Evolutionary conservation across 1,284 basidiomycete species (phyloP), one percentile per base, ranked within the genome.

Genomic region (Melampsora americana): DNA sequence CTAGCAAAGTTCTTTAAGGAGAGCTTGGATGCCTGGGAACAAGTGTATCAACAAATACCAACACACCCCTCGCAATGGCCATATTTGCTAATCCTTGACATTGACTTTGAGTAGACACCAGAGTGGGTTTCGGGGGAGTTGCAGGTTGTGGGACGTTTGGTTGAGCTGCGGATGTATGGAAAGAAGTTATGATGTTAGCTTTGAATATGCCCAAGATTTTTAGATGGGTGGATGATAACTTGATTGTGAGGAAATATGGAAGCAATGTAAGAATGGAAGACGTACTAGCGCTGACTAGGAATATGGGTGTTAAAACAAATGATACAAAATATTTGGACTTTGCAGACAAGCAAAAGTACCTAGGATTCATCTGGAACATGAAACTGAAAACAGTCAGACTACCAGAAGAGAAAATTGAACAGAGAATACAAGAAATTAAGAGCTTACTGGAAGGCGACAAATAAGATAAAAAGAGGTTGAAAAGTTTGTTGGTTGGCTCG

Each of bases 141-240:
- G 14, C 35, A 5, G 65, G 39, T 23, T 68, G 66, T 53, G 66
- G 66, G 7, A 48, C 42, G n/a, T 68, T 68, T 68, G 46, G 44
- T 12, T 46, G 46, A 53, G 42, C 46, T 5, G 42, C 66, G 3
- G 46, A 68, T 6, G 39, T 44, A 2, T 68, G 39, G 66, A 68
- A 68, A 53, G 26, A 46, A 5, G 18, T 68, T 3, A 68, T 68
- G 46, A 14, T 12, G 32, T n/a, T 4, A 4, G 20, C 23, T 7
- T 68, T 68, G 12, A 23, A 53, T 50, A 12, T 68, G 4, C 14
- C 50, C 26, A 30, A n/a, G 7, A 30, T 68, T 9, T 50, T 68
- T 44, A 48, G 66, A 14, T 68, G 66, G 66, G 66, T 68, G 5
- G 46, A 68, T 12, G 26, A 68, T 30, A 68, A 53, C 50, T n/a